Base-by-base conservation (phyloP, 2,329 filamentous ascomycete species). In the Blastomyces emzantsi region DNA sequence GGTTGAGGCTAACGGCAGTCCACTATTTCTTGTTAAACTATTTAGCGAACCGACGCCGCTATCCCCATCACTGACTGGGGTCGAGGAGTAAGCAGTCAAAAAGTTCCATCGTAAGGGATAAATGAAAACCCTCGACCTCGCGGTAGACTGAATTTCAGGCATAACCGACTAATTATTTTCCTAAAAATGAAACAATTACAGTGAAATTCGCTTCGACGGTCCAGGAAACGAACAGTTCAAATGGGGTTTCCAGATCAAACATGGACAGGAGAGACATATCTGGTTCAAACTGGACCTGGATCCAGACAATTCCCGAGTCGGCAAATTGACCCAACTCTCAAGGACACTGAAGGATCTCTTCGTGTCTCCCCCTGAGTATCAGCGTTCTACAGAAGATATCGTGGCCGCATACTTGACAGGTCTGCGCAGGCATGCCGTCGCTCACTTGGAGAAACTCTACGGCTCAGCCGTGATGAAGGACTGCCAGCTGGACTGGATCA, bases 241-340 rank as follows among this genome's bases (percentile, higher is more conserved):
- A 60, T 60, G 58, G 58, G 58, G 58, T 22, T 60, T 60, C 43
- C 58, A 60, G 39, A 60, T 60, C 43, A 60, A 49, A 22, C 58
- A 60, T 28, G 58, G 58, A 25, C 58, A 60, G 58, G 58, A 60
- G 43, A 41, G 58, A 25, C 58, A 60, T 43, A 60, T 60, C 43
- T 60, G 58, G 58, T 60, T 60, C 43, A 60, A 60, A 60, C 58
- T 60, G 17, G 58, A 60, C 43, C 43, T 60, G 5, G 58, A 60
- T 28, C 58, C 58, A 6, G 58, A 60, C 43, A 60, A 60, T 43
- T 60, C 58, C 22, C 25, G 28, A 60, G 45, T 28, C 15, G 58
- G 58, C 58, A 30, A n/a, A 47, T 43, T 60, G 43, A 60, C 58
- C 41, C 58, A 60, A 17, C 58, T 60, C 41, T 60, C 58, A 60